phyloP scores from a whole-genome alignment of 176 grass and related monocot genomes.

The Cenchrus americanus region DNA sequence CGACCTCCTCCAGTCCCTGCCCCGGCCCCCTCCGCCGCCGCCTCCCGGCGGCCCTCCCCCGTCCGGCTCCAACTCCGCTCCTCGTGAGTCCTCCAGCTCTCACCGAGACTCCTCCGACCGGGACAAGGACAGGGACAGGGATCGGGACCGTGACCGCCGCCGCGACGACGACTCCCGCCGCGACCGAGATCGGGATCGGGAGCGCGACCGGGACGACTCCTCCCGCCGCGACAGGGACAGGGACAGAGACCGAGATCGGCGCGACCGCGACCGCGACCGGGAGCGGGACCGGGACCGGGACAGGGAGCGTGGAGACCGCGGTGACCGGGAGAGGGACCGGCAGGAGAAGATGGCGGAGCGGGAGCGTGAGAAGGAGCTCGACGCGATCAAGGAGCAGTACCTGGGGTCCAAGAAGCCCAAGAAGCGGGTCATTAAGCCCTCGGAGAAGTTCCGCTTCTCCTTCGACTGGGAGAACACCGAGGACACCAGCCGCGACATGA shows the following conservation, averaged over 20 bases:
- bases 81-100: slow-evolving; percentile 38
- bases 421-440: slow-evolving; percentile 95
- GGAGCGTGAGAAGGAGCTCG: slow-evolving; percentile 89
- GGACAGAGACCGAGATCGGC: slow-evolving; percentile 55
- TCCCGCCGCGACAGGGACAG: slow-evolving; percentile 52
- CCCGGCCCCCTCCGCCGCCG: slow-evolving; percentile 36
- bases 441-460: slow-evolving; percentile 97
- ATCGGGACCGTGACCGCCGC: slow-evolving; percentile 47
- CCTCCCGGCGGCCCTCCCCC: slow-evolving; percentile 5
- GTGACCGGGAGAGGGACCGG: slow-evolving; percentile 65
- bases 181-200: slow-evolving; percentile 65
- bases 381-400: slow-evolving; percentile 95
- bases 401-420: slow-evolving; percentile 94
- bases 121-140: slow-evolving; percentile 29
- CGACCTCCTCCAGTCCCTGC: slow-evolving; percentile 60
- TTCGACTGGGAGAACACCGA: slow-evolving; percentile 99
- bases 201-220: slow-evolving; percentile 52
- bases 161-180: slow-evolving; percentile 59
- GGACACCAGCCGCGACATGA: slow-evolving; percentile 97
- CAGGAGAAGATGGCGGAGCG: slow-evolving; percentile 82
- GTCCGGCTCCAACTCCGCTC: slow-evolving; percentile 31
- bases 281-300: slow-evolving; percentile 53
- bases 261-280: slow-evolving; percentile 47
- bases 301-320: slow-evolving; percentile 65
- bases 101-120: slow-evolving; percentile 30